Conservation (phyloP, 2,329 filamentous ascomycete genomes). For the Pyricularia sp. region DNA sequence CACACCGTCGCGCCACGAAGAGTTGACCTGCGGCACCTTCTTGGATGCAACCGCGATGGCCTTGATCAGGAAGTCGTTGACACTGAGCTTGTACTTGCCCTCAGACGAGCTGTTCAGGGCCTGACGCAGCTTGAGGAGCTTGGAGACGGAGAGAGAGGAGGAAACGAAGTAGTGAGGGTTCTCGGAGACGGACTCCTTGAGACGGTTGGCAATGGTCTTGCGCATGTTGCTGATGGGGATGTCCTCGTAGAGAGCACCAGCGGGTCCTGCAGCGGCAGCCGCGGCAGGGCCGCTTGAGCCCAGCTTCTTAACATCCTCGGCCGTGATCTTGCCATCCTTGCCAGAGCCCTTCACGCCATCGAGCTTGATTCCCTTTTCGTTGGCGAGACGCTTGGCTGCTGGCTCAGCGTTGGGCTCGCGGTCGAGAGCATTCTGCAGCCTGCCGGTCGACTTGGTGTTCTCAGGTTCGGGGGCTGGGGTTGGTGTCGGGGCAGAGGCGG, state of each 20-base stretch:
- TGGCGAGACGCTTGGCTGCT: constrained; percentile 70
- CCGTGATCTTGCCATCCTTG: constrained; percentile 76
- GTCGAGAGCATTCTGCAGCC: constrained; percentile 74
- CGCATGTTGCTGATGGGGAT: constrained; percentile 84
- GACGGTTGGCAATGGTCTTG: constrained; percentile 90
- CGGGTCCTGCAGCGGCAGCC: constrained; percentile 38
- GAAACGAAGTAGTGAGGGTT: constrained; percentile 99
- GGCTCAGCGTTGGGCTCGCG: constrained; percentile 66
- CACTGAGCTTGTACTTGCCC: constrained; percentile 97
- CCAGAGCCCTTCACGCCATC: constrained; percentile 79
- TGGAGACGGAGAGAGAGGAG: constrained; percentile 80
- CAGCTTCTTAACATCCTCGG: constrained; percentile 87
- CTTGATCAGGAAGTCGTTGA: constrained; percentile 99
- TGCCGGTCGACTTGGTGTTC: constrained; percentile 55
- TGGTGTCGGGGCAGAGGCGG: constrained; percentile 46
- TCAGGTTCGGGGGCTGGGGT: constrained; percentile 44
- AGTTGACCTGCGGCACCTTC: constrained; percentile 94
- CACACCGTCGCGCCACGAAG: constrained; percentile 81
- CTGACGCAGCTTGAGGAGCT: constrained; percentile 92
- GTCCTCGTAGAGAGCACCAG: constrained; percentile 69
- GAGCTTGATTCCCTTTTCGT: constrained; percentile 74
- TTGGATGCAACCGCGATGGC: constrained; percentile 78
- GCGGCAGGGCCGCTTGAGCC: constrained; percentile 47
- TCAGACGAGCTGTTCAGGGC: constrained; percentile 83
- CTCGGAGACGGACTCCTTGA: constrained; percentile 79